phyloP scores from a whole-genome alignment of 306 rosid genomes.

The Trifolium subterraneum region DNA sequence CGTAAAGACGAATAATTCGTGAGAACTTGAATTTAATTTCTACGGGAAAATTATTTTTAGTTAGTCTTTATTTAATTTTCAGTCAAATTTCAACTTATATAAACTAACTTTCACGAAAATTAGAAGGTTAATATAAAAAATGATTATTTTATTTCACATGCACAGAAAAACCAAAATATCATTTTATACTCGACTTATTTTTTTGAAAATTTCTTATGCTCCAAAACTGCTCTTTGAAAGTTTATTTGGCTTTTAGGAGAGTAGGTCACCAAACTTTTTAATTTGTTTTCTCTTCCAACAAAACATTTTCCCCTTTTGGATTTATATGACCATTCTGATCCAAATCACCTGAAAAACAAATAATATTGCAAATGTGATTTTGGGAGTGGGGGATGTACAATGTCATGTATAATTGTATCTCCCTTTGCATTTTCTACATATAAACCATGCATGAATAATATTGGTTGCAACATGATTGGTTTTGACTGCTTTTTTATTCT shows the following conservation, averaged over 20 bases:
- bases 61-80: no score
- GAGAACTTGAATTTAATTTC: no score
- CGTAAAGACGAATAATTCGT: no score
- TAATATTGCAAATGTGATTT: conserved; percentile 33
- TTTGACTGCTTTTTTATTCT: conserved; percentile 80
- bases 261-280: conserved; percentile 62
- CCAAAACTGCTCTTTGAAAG: conserved; percentile 50
- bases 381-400: conserved; percentile 31
- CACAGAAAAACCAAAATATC: conserved; percentile 5
- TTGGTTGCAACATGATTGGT: conserved; percentile 73
- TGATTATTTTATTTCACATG: conserved; percentile 4
- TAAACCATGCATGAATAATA: conserved; percentile 44
- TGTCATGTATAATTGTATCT: conserved; percentile 53
- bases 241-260: conserved; percentile 55
- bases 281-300: conserved; percentile 43
- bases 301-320: conserved; percentile 59
- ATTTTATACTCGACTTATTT: conserved; percentile 31
- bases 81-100: no score
- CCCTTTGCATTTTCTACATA: conserved; percentile 56
- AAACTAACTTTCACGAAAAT: no score
- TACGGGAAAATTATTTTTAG: no score
- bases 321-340: conserved; percentile 64
- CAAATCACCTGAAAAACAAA: conserved; percentile 46
- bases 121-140: no score
- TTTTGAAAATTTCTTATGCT: conserved; percentile 34